Percentiles rank a stretch among this genome's conserved stretches.
Evolutionary conservation across 2,329 filamentous ascomycete genomes (phyloP).

Genomic region (Teratosphaeria pseudoeucalypti): DNA sequence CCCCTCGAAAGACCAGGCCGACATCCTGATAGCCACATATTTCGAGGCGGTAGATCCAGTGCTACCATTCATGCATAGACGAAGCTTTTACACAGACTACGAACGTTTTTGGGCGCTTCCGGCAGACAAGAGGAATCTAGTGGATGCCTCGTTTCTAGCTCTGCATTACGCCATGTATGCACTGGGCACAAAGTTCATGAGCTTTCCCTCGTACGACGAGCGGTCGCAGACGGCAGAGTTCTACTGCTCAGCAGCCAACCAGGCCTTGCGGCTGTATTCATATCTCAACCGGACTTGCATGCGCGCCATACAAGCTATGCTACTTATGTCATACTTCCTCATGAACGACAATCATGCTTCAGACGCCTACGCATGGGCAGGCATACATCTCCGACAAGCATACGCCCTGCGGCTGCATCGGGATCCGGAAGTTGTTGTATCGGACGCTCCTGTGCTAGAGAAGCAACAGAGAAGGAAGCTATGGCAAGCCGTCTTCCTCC

Average conservation of each 20-base stretch:
- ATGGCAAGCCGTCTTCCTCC: constrained; percentile 71
- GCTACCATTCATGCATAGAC: constrained; percentile 68
- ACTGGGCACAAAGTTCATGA: constrained; percentile 68
- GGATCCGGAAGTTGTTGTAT: constrained; percentile 62
- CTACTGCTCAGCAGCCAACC: constrained; percentile 67
- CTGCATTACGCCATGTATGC: constrained; percentile 69
- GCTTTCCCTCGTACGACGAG: constrained; percentile 45
- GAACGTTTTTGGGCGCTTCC: constrained; percentile 63
- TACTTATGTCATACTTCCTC: constrained; percentile 70
- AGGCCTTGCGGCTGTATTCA: constrained; percentile 63
- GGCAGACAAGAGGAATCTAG: constrained; percentile 45
- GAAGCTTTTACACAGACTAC: constrained; percentile 68
- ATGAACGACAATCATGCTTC: constrained; percentile 80
- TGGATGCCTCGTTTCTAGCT: constrained; percentile 60
- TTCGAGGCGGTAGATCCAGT: constrained; percentile 61
- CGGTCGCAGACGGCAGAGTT: constrained; percentile 70
- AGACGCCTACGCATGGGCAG: constrained; percentile 73
- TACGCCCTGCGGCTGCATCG: constrained; percentile 75
- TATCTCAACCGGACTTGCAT: constrained; percentile 67
- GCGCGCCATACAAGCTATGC: constrained; percentile 67
- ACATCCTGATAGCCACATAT: constrained; percentile 51
- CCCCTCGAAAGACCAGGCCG: constrained; percentile 64
- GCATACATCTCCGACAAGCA: constrained; percentile 64
- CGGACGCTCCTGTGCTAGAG: constrained; percentile 56
- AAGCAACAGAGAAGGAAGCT: constrained; percentile 71